Conservation (phyloP, 2,329 filamentous ascomycete genomes). For the Calonectria hongkongensis region DNA sequence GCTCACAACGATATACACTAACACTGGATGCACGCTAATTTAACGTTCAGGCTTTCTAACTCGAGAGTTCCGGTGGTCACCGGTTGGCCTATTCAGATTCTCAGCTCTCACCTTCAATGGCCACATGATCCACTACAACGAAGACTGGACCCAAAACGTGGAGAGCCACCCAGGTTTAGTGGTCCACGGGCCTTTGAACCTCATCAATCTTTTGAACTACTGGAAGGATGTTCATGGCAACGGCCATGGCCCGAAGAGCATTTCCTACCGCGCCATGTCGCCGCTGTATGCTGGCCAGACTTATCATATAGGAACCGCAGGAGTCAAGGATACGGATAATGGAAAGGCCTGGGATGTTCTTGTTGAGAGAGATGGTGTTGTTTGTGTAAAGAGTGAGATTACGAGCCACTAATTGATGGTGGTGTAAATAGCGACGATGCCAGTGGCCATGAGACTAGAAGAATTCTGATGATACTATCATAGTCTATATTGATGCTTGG, state of each 20-base stretch:
- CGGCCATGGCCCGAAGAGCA: conserved; percentile 55
- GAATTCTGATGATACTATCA: neutral
- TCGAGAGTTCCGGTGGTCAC: conserved; percentile 65
- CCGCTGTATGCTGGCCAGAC: conserved; percentile 82
- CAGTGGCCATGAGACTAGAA: neutral
- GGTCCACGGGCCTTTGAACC: conserved; percentile 87
- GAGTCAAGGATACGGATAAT: conserved; percentile 60
- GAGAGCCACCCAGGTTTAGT: conserved; percentile 83
- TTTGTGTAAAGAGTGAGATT: conserved; percentile 63
- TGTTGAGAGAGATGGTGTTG: conserved; percentile 64
- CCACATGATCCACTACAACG: conserved; percentile 89
- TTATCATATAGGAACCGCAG: conserved; percentile 76
- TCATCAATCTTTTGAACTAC: conserved; percentile 83
- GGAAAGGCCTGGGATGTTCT: conserved; percentile 64
- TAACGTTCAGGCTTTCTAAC: conserved; percentile 45
- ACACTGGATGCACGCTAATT: neutral
- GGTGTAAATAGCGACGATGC: neutral
- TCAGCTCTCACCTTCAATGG: conserved; percentile 91
- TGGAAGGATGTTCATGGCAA: conserved; percentile 71
- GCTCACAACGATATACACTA: neutral
- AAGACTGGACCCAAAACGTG: conserved; percentile 76
- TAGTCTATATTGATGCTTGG: neutral
- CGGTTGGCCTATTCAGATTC: conserved; percentile 82
- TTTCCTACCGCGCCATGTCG: conserved; percentile 81
- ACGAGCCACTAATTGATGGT: conserved; percentile 8